Evolutionary conservation across 1,284 basidiomycete species (phyloP).

Genomic region (Boletus sp.): DNA sequence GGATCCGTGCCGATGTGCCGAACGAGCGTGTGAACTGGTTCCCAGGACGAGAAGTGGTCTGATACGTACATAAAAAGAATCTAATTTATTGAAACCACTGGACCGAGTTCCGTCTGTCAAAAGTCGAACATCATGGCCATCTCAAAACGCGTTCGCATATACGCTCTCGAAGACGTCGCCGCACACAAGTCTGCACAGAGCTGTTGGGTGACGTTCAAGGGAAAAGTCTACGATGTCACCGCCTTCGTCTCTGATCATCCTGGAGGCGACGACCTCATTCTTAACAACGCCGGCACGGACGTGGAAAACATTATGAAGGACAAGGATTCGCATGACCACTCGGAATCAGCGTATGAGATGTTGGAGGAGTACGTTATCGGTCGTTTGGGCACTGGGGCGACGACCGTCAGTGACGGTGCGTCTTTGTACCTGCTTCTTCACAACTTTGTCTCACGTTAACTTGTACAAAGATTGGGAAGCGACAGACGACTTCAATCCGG

Average conservation of each 20-base stretch:
- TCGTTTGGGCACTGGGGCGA: slow-evolving; percentile 73
- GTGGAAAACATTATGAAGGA: slow-evolving; percentile 83
- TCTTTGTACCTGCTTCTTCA: slow-evolving; percentile 17
- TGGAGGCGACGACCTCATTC: slow-evolving; percentile 81
- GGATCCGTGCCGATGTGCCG: slow-evolving; percentile 4
- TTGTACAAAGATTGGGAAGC: slow-evolving; percentile 75
- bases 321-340: slow-evolving; percentile 87
- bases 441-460: slow-evolving; percentile 3
- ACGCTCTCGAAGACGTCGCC: slow-evolving; percentile 67
- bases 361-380: slow-evolving; percentile 86
- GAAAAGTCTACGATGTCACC: slow-evolving; percentile 81
- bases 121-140: slow-evolving; percentile 38
- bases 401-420: slow-evolving; percentile 75
- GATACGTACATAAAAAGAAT: slow-evolving; percentile 3
- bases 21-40: slow-evolving; percentile 18
- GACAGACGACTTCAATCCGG: slow-evolving; percentile 85
- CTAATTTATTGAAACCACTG: not conserved
- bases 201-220: slow-evolving; percentile 74
- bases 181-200: slow-evolving; percentile 53
- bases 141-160: slow-evolving; percentile 70
- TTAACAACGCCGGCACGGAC: slow-evolving; percentile 83
- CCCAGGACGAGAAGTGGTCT: slow-evolving; percentile 11
- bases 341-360: slow-evolving; percentile 90
- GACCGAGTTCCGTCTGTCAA: not conserved
- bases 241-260: slow-evolving; percentile 78